phyloP scores from a whole-genome alignment of 2,329 filamentous ascomycete genomes.

The Fusarium nelsonii region DNA sequence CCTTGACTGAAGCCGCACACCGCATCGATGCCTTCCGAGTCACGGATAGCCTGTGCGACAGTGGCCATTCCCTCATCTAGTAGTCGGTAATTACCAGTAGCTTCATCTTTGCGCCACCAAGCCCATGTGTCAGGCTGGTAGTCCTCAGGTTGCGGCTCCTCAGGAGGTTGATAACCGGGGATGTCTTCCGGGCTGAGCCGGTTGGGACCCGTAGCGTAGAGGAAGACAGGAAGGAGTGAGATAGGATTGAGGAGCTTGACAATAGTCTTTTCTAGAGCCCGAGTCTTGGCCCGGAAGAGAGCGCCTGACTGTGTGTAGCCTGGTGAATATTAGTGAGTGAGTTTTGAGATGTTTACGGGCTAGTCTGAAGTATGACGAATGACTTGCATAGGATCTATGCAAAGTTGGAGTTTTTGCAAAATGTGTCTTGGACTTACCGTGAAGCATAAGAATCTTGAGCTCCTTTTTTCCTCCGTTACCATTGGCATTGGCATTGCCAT shows the following conservation, averaged over 20 bases:
- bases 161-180: constrained; percentile 71
- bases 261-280: constrained; percentile 85
- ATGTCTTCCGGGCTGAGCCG: constrained; percentile 74
- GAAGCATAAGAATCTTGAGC: constrained; percentile 81
- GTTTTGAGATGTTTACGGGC: constrained; percentile 9
- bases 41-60: constrained; percentile 71
- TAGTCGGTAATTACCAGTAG: constrained; percentile 72
- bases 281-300: constrained; percentile 88
- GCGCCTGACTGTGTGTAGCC: constrained; percentile 92
- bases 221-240: constrained; percentile 65
- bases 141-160: constrained; percentile 58
- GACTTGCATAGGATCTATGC: neutral
- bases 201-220: constrained; percentile 78
- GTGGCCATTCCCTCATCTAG: constrained; percentile 75
- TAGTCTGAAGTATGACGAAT: constrained; percentile 6
- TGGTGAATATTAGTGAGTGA: constrained; percentile 47
- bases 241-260: constrained; percentile 76
- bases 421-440: constrained; percentile 62
- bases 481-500: constrained; percentile 53
- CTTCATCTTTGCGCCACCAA: constrained; percentile 83
- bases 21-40: constrained; percentile 78
- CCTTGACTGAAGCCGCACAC: constrained; percentile 88
- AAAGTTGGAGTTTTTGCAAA: neutral
- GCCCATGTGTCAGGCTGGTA: constrained; percentile 77
- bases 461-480: constrained; percentile 58